Evolutionary conservation across 1,139 yeast genomes (phyloP), one percentile per base, ranked within the genome.

Genomic region (Sugiyamaella japonica): DNA sequence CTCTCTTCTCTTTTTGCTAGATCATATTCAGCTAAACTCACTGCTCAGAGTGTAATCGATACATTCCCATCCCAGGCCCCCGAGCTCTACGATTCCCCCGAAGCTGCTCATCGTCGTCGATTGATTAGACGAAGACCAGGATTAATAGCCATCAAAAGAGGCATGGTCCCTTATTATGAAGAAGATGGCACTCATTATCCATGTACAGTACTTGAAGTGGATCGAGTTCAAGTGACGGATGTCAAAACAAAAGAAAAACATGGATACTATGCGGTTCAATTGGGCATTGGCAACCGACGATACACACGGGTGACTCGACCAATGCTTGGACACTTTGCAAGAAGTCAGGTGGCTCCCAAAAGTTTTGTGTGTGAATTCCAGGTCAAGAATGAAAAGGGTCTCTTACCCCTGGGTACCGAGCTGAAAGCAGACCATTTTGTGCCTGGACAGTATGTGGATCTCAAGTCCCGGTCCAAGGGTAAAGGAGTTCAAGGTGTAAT

Each of bases 401-500:
- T 90, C 57, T 72, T 89, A 50, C 88, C 91, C 10, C 73, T 85
- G 7, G 98, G 98, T 2, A 83, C 93, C 2, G 83, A 84, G 63
- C 73, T 93, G 55, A 81, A 76, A 56, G 97, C 97, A 0, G 90
- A 89, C 66, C 93, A 86, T 71, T 91, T 93, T 70, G 79, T 83
- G 54, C 79, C 77, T 16, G 99, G 98, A 25, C 95, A 89, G 70
- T 79, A 76, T 59, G 93, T 93, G 28, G 99, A 93, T 68, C 76
- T 89, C 51, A 79, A 84, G 66, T 86, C 91, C 12, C 78, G 80
- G 17, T 79, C 95, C 48, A 93, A 90, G 71, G 99, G 99, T 74
- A 93, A 95, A 73, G 99, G 99, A 13, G 89, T 89, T 71, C 90
- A 93, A 17, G 99, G 99, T 82, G 99, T 93, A 17, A 93, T 93